Percentiles rank a stretch among this genome's conserved stretches.
Conservation (phyloP, 495 filamentous ascomycete genomes). For the Polyplosphaeria fusca region DNA sequence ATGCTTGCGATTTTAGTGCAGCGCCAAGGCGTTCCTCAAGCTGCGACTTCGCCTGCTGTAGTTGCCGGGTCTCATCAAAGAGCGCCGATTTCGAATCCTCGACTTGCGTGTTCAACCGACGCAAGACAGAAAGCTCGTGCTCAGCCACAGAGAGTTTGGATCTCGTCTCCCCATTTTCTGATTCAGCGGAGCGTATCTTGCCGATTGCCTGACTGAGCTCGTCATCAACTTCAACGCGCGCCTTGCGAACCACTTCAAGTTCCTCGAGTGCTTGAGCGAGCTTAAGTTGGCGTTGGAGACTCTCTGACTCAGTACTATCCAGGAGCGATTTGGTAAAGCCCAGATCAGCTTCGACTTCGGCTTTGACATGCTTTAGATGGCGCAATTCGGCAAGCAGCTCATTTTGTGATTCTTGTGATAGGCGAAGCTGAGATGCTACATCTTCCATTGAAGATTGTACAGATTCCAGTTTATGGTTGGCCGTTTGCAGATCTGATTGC, state of each 20-base stretch:
- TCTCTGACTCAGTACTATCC: neutral
- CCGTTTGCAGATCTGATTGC: neutral
- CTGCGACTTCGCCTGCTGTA: neutral
- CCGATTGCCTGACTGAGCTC: neutral
- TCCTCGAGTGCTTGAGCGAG: neutral
- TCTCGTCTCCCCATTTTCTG: neutral
- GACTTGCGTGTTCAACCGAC: neutral
- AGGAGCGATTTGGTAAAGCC: neutral
- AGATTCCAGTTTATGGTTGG: neutral
- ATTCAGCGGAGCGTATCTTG: neutral
- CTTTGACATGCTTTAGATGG: too few species aligned
- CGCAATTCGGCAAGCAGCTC: neutral
- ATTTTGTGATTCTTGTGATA: neutral
- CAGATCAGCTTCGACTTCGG: neutral
- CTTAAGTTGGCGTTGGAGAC: neutral
- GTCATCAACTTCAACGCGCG: neutral
- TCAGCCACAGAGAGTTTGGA: neutral
- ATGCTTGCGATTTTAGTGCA: neutral
- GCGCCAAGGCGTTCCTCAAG: neutral
- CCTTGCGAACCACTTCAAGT: neutral
- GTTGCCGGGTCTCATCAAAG: neutral
- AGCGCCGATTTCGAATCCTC: neutral
- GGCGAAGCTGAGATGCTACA: neutral
- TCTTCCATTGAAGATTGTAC: neutral
- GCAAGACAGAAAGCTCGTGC: neutral